Percentiles rank a stretch among this genome's conserved stretches.
phyloP scores from a whole-genome alignment of 2,329 filamentous ascomycete genomes.

The Plenodomus tracheiphilus region DNA sequence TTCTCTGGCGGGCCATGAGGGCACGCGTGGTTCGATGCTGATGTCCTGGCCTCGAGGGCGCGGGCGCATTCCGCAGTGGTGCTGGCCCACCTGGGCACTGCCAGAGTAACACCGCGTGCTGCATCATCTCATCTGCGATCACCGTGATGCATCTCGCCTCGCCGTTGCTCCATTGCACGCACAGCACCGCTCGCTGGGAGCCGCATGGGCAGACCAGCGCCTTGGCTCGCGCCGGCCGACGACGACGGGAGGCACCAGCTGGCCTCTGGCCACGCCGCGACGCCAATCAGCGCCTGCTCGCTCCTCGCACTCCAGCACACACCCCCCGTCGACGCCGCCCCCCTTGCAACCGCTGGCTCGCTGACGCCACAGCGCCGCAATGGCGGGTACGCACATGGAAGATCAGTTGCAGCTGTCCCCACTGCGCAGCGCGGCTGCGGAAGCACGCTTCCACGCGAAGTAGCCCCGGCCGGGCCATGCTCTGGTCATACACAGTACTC shows the following conservation, averaged over 20 bases:
- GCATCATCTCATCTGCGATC: not conserved
- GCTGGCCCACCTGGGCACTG: not conserved
- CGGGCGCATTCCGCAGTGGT: not conserved
- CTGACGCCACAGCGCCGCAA: not conserved
- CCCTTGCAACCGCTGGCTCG: not conserved
- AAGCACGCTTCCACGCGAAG: not conserved
- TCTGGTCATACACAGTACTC: not conserved
- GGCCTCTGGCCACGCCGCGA: too few species aligned
- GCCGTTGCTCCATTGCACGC: not conserved
- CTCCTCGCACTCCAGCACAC: too few species aligned
- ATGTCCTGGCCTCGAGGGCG: too few species aligned
- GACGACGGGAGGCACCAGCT: not conserved
- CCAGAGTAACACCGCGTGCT: too few species aligned
- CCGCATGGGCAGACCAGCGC: not conserved
- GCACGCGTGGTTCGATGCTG: not conserved
- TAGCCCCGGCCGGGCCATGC: not conserved
- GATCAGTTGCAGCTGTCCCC: not conserved
- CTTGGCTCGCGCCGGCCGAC: not conserved
- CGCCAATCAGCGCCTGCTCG: too few species aligned
- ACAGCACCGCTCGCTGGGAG: too few species aligned
- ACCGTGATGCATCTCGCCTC: not conserved
- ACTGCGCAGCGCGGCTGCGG: not conserved
- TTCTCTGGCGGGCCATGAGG: not conserved
- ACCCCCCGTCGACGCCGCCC: too few species aligned
- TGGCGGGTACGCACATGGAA: not conserved